A percentile compares a stretch with the other conserved stretches of the same genome.
These are phyloP conservation scores for Tardiomyces depauwii DNA, from an alignment of 1,139 yeast species.

Conservation along the genomic window DNA sequence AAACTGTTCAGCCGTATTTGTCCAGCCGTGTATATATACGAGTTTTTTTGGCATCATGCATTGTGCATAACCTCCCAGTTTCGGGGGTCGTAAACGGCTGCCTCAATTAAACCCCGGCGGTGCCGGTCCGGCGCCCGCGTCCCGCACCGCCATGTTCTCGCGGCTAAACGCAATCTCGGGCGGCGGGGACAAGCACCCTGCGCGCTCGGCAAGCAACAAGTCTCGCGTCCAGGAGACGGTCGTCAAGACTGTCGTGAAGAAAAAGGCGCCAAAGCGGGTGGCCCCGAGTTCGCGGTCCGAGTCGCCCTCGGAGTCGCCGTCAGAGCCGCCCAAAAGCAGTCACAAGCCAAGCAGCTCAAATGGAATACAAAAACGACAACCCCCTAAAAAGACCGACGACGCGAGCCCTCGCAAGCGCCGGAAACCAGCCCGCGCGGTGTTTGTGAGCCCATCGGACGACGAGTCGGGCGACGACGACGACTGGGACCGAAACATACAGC, in stretches of 20 bases:
- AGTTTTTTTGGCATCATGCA: no score
- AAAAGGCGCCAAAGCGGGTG: not conserved
- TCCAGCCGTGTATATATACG: no score
- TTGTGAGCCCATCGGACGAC: not conserved
- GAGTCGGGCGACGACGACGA: conserved; percentile 7
- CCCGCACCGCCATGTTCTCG: not conserved
- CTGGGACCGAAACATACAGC: conserved; percentile 9
- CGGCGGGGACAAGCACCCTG: not conserved
- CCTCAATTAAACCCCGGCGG: no score
- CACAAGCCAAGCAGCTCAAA: not conserved
- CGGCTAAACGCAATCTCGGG: not conserved
- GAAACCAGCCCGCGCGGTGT: not conserved
- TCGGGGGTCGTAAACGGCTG: no score
- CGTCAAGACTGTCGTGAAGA: not conserved
- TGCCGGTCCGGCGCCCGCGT: no score
- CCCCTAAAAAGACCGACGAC: not conserved
- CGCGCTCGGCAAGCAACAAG: not conserved
- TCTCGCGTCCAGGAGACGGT: not conserved
- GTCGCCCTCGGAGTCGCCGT: not conserved
- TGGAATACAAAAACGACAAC: not conserved
- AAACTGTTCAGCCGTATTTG: no score
- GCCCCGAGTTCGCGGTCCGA: not conserved
- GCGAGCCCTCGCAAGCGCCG: not conserved
- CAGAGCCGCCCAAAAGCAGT: not conserved
- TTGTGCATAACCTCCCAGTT: no score